phyloP scores from a whole-genome alignment of 768 basidiomycete species.

The Boletus rufocinnamomeus region DNA sequence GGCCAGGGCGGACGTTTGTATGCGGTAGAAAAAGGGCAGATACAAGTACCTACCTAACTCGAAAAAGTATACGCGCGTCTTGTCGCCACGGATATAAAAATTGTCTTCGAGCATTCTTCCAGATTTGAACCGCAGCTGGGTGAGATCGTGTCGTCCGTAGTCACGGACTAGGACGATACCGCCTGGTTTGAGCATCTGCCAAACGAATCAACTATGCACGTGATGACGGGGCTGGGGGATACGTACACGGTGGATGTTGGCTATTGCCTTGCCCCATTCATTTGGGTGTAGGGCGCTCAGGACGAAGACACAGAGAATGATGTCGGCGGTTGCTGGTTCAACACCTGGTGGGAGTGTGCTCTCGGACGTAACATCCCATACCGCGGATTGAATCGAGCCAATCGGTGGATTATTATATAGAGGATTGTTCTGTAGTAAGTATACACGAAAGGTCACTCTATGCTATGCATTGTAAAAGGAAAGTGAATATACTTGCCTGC shows the following conservation, averaged over 20 bases:
- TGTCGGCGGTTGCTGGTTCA: slow-evolving; percentile 72
- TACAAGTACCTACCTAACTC: slow-evolving; percentile 59
- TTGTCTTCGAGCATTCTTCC: slow-evolving; percentile 89
- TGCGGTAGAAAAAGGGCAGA: neutral
- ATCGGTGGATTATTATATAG: slow-evolving; percentile 66
- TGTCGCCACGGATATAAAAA: slow-evolving; percentile 95
- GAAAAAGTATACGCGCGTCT: slow-evolving; percentile 97
- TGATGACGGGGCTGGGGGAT: neutral
- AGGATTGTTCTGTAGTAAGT: slow-evolving; percentile 61
- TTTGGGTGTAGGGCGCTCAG: slow-evolving; percentile 89
- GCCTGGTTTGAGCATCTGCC: slow-evolving; percentile 86
- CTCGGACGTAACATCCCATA: slow-evolving; percentile 87
- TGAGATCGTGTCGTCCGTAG: slow-evolving; percentile 93
- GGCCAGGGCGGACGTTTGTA: neutral
- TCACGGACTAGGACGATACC: slow-evolving; percentile 87
- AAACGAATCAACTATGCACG: neutral
- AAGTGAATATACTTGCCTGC: slow-evolving; percentile 52
- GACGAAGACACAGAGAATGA: slow-evolving; percentile 92
- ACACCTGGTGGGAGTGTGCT: slow-evolving; percentile 63
- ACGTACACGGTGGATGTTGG: slow-evolving; percentile 74
- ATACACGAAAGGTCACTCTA: neutral
- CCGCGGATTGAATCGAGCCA: slow-evolving; percentile 74
- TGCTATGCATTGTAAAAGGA: neutral
- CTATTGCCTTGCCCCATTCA: slow-evolving; percentile 85
- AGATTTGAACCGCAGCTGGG: slow-evolving; percentile 90